Conservation (phyloP, 2,329 filamentous ascomycete genomes). For the Diaporthe australafricana region DNA sequence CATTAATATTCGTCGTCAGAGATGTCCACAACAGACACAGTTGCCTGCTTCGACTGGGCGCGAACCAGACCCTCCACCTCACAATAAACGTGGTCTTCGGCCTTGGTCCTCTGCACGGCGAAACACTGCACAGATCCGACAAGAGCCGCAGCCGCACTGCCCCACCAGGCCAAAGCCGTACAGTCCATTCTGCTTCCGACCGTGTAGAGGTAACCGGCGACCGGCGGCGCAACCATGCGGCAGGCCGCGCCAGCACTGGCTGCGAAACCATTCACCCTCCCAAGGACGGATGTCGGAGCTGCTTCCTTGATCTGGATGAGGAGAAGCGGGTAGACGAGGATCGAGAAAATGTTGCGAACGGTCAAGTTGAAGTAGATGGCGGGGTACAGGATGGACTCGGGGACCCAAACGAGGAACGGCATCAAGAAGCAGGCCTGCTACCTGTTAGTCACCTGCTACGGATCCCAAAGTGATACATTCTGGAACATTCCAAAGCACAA, state of each 20-base stretch:
- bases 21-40: slow-evolving; percentile 25
- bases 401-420: slow-evolving; percentile 67
- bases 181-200: slow-evolving; percentile 69
- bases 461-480: too few species aligned
- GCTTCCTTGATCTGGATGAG: slow-evolving; percentile 77
- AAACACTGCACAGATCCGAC: slow-evolving; percentile 72
- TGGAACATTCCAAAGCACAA: too few species aligned
- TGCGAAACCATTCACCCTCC: slow-evolving; percentile 74
- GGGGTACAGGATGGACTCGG: slow-evolving; percentile 61
- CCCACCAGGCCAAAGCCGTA: slow-evolving; percentile 73
- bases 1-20: slow-evolving; percentile 24
- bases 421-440: slow-evolving; percentile 71
- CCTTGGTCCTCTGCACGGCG: slow-evolving; percentile 53
- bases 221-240: slow-evolving; percentile 74
- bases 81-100: slow-evolving; percentile 21
- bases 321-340: slow-evolving; percentile 74
- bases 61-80: slow-evolving; percentile 33
- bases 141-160: slow-evolving; percentile 66
- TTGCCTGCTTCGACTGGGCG: slow-evolving; percentile 25
- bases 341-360: slow-evolving; percentile 70
- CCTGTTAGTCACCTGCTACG: too few species aligned
- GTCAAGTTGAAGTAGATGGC: slow-evolving; percentile 70
- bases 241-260: slow-evolving; percentile 75
- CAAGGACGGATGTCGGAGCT: slow-evolving; percentile 68
- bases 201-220: slow-evolving; percentile 73